These are phyloP conservation scores for Geotrichum phurueaensis DNA, from an alignment of 1,139 yeast genomes.

Conservation along the genomic window DNA sequence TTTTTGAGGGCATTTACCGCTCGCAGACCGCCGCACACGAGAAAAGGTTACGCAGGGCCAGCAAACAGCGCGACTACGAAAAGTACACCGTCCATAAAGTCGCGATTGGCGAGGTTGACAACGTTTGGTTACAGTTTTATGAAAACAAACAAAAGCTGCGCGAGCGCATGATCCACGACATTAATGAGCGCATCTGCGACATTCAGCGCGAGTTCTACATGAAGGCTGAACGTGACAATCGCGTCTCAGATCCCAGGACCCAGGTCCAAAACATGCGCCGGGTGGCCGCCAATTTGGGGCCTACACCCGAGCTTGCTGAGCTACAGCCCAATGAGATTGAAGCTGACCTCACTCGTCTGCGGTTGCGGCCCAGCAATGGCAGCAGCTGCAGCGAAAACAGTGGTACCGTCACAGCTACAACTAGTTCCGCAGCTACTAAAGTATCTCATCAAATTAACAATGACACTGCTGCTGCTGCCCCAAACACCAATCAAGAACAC, in stretches of 20 bases:
- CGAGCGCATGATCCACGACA: slow-evolving; percentile 7
- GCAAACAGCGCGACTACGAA: slow-evolving; percentile 23
- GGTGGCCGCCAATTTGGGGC: neutral
- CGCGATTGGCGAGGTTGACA: slow-evolving; percentile 28
- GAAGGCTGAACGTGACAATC: neutral
- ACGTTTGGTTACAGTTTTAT: slow-evolving; percentile 17
- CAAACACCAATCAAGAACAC: neutral
- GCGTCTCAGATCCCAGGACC: neutral
- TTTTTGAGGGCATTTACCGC: slow-evolving; percentile 24
- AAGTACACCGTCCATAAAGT: slow-evolving; percentile 24
- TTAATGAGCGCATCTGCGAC: slow-evolving; percentile 14
- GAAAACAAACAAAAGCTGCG: slow-evolving; percentile 8
- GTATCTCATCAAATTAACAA: neutral
- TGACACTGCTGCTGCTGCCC: neutral
- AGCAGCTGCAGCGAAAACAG: neutral
- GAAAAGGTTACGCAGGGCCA: slow-evolving; percentile 20
- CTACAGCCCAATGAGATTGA: slow-evolving; percentile 1
- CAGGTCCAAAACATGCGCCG: neutral
- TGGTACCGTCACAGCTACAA: neutral
- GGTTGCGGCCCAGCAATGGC: neutral
- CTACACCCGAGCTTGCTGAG: neutral
- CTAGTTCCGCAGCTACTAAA: neutral
- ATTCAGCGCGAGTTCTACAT: slow-evolving; percentile 18
- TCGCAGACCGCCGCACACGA: slow-evolving; percentile 25
- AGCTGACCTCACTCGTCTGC: neutral